Base-by-base conservation (phyloP, 306 rosid species). In the Begonia masoniana region DNA sequence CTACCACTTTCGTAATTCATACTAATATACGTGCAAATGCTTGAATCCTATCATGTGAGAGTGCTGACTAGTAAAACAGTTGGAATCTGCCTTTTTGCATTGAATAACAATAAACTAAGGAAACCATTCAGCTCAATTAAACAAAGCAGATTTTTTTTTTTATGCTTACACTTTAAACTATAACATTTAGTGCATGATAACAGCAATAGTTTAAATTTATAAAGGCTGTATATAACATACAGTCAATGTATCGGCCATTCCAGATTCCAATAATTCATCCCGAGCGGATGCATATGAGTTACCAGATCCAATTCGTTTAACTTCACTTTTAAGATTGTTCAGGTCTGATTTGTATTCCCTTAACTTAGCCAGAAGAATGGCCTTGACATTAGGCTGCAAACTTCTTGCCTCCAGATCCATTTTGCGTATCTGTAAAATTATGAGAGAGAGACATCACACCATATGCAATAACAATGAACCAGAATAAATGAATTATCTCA, bases 311-410 rank as follows among this genome's bases (percentile, higher is more conserved):
- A 79, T 76, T 71, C 78, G 80, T 70, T 87, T 83, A 23, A 74
- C 69, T 75, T 83, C 84, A 47, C 54, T 83, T 74, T 80, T 87
- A 73, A 87, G 77, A 69, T 83, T 83, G 61, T 83, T 87, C 54
- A 87, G 75, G 68, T 87, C 96, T 5, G 96, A 87, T 68, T 87
- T 87, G 67, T 87, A 87, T 62, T 80, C 96, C 62, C 96, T 78
- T 79, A 87, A 74, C 74, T 80, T 87, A 59, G 79, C 82, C 67
- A 87, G 94, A 59, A 74, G 94, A 59, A 74, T 73, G 39, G 62
- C 88, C 83, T 70, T 87, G 43, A 80, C 49, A 58, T 76, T 80
- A 43, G 96, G 94, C 65, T 74, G 96, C 85, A 45, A 45, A 45
- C 49, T 45, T 45, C 49, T 45, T 45, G 49, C 49, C 15, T 45